Percentiles rank a stretch among this genome's conserved stretches.
Evolutionary conservation across 208 protist genomes (phyloP).

Genomic region (Leishmania turanica): DNA sequence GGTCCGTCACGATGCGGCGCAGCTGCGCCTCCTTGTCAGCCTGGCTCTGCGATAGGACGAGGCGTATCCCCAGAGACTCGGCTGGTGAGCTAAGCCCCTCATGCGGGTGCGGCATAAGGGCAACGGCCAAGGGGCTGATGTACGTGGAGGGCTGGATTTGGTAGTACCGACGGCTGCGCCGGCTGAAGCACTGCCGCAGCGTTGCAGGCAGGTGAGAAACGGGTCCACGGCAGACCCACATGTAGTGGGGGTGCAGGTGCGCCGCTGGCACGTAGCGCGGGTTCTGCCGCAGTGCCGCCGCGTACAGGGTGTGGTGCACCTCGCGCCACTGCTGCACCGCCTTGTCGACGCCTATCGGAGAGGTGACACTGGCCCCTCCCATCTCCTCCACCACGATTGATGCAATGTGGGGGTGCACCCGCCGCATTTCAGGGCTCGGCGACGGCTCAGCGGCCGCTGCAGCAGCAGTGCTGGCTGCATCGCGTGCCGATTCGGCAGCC

Average conservation of each 20-base stretch:
- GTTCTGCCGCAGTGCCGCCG: constrained; percentile 17
- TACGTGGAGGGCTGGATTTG: constrained; percentile 47
- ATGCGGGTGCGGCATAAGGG: constrained; percentile 34
- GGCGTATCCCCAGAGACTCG: constrained; percentile 43
- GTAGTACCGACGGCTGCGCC: constrained; percentile 73
- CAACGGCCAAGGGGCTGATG: constrained; percentile 26
- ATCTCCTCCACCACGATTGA: constrained; percentile 49
- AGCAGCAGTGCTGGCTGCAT: neutral
- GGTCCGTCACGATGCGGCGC: constrained; percentile 46
- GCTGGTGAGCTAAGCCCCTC: constrained; percentile 46
- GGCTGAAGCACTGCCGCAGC: constrained; percentile 52
- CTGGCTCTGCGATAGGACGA: constrained; percentile 57
- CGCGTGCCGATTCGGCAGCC: too few species aligned
- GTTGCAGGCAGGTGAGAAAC: constrained; percentile 36
- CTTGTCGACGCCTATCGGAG: constrained; percentile 12
- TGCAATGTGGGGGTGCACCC: constrained; percentile 39
- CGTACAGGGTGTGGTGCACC: constrained; percentile 4
- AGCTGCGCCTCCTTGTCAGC: constrained; percentile 58
- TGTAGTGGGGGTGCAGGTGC: constrained; percentile 33
- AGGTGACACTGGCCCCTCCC: constrained; percentile 4
- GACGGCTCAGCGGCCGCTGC: neutral
- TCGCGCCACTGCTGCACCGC: constrained; percentile 33
- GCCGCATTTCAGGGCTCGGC: neutral
- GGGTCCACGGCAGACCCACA: constrained; percentile 60
- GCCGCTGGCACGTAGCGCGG: constrained; percentile 18